Conservation (phyloP, 352 stramenopile species). For the Pythium chondricola region DNA sequence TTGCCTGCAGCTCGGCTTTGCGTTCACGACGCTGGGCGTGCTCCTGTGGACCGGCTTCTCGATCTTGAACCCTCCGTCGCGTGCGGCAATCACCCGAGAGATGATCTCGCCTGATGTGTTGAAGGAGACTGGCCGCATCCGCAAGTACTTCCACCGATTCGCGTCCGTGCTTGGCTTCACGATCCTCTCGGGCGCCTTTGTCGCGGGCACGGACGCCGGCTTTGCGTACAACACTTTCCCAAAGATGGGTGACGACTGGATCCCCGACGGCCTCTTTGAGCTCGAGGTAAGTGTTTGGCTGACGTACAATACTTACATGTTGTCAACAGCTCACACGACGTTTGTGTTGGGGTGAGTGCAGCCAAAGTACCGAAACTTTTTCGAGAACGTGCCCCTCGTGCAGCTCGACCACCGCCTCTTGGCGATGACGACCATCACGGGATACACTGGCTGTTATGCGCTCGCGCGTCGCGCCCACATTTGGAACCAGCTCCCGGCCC, state of each 20-base stretch:
- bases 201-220: conserved; percentile 98
- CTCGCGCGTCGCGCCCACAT: conserved; percentile 64
- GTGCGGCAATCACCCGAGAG: conserved; percentile 47
- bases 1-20: conserved; percentile 82
- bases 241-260: conserved; percentile 93
- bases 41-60: conserved; percentile 94
- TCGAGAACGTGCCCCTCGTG: conserved; percentile 98
- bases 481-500: conserved; percentile 82
- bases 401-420: conserved; percentile 97
- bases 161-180: conserved; percentile 72
- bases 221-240: conserved; percentile 98
- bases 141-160: conserved; percentile 54
- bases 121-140: conserved; percentile 53
- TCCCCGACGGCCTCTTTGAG: conserved; percentile 92
- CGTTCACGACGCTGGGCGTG: conserved; percentile 94
- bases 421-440: conserved; percentile 85
- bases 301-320: not conserved
- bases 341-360: not conserved
- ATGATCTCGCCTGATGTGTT: conserved; percentile 79
- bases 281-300: conserved; percentile 27
- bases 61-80: conserved; percentile 75
- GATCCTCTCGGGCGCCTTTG: conserved; percentile 90
- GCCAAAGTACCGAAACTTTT: conserved; percentile 93
- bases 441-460: conserved; percentile 60
- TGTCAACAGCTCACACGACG: not conserved